Evolutionary conservation across 1,139 yeast species (phyloP).

Genomic region (Magnusiomyces paraingens): DNA sequence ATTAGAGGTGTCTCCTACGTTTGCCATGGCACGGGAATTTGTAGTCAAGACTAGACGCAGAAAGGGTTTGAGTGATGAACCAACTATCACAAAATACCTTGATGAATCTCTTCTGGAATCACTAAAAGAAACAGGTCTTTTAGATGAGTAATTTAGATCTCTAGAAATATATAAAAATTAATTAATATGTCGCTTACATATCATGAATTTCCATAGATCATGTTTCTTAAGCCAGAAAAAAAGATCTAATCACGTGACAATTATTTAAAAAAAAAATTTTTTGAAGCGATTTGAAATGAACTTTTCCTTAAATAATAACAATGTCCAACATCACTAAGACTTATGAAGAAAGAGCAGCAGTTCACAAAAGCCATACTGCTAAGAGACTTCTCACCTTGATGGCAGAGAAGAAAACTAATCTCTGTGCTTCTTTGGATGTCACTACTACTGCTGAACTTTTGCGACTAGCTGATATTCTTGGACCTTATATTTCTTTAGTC

Average conservation of each 20-base stretch:
- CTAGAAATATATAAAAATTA: no score
- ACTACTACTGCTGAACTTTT: slow-evolving; percentile 70
- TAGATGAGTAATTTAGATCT: slow-evolving; percentile 19
- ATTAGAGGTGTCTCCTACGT: slow-evolving; percentile 65
- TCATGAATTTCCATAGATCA: no score
- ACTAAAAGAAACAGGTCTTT: slow-evolving; percentile 44
- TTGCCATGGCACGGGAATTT: slow-evolving; percentile 78
- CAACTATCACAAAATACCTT: slow-evolving; percentile 62
- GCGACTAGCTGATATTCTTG: slow-evolving; percentile 64
- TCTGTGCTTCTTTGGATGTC: slow-evolving; percentile 96
- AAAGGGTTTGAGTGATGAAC: slow-evolving; percentile 72
- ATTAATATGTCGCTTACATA: no score
- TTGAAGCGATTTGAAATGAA: no score
- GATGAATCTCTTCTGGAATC: slow-evolving; percentile 53
- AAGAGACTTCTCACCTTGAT: slow-evolving; percentile 64
- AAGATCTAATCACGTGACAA: no score
- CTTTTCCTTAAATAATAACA: background rate
- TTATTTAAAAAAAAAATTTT: no score
- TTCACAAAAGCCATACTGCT: slow-evolving; percentile 76
- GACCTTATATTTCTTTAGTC: slow-evolving; percentile 86
- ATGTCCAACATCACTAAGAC: slow-evolving; percentile 26
- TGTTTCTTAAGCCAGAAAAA: no score
- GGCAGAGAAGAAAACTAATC: slow-evolving; percentile 74
- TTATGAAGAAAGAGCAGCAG: slow-evolving; percentile 62
- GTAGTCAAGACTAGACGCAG: slow-evolving; percentile 81